Evolutionary conservation across 371 early-diverging fungal species (phyloP), one percentile per base, ranked within the genome.

Genomic region (Mucor circinelloides): DNA sequence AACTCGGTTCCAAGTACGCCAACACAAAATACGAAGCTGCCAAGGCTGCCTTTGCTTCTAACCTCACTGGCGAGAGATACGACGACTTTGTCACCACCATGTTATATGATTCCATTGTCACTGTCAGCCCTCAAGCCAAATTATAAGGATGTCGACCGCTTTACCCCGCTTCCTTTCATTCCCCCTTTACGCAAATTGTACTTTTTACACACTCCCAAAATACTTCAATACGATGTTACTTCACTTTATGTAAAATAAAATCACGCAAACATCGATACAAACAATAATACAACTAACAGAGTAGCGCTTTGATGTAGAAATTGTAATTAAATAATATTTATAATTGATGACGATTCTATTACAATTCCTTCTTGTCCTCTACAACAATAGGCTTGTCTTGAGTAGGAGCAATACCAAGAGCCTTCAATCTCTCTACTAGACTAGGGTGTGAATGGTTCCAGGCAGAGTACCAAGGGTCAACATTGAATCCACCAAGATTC

Each of bases 381-480:
- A 74, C 73, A 44, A 66, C 65, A 34, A 78, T 77, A 13, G 79
- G 79, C 34, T 68, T 77, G 48, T 83, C 81, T 3, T 79, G 75
- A 19, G 81, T 75, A 54, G 81, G 78, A 34, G 72, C 62, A 7
- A 78, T 69, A 19, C 84, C 84, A 27, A 97, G 84, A 17, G 92
- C 91, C 38, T 86, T 81, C 63, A 97, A 75, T 66, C 99, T 89
- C 79, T 99, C 99, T 0, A 95, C 88, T 27, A 98, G 74, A 55
- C 96, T 95, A 48, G 99, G 99, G 74, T 99, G 99, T 9, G 93
- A 93, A 71, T 95, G 92, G 67, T 98, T 90, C 86, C 92, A 95
- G n/a, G 93, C 93, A 27, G 96, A 95, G 76, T 96, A 96, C 72
- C 92, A 86, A 58, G 87, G 81, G 79, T 99, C 99, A 7, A 95